Evolutionary conservation across 345 rosid species (phyloP).

Genomic region (Erucastrum elatum): DNA sequence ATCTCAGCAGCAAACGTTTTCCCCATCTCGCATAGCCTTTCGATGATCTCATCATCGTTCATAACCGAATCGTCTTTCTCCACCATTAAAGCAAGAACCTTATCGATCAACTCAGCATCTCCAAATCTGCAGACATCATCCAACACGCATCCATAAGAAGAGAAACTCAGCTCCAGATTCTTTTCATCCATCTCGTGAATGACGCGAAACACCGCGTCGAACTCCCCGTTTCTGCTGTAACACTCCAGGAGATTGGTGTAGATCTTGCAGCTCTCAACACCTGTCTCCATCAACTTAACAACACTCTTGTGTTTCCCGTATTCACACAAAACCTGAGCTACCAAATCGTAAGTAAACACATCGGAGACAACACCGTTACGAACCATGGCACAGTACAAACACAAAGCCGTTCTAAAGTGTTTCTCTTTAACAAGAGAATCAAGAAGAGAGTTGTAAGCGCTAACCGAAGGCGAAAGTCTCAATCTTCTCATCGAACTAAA

Average conservation of each 20-base stretch:
- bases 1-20: conserved; percentile 56
- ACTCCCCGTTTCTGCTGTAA: conserved; percentile 53
- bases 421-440: conserved; percentile 43
- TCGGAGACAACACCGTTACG: conserved; percentile 44
- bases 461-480: conserved; percentile 43
- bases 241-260: conserved; percentile 53
- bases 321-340: conserved; percentile 54
- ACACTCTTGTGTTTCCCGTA: conserved; percentile 49
- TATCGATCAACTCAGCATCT: conserved; percentile 47
- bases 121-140: conserved; percentile 63
- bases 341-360: conserved; percentile 52
- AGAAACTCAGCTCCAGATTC: conserved; percentile 47
- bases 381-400: conserved; percentile 57
- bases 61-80: conserved; percentile 36
- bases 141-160: conserved; percentile 53
- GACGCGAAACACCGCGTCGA: conserved; percentile 44
- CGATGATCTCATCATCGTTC: conserved; percentile 42
- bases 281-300: conserved; percentile 49
- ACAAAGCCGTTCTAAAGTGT: conserved; percentile 50
- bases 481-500: conserved; percentile 41
- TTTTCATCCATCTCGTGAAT: conserved; percentile 56
- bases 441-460: conserved; percentile 56
- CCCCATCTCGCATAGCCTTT: conserved; percentile 59
- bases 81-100: conserved; percentile 43
- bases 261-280: conserved; percentile 50